Base-by-base conservation (phyloP, 164 flowering plant genomes). In the Brasenia schreberi region DNA sequence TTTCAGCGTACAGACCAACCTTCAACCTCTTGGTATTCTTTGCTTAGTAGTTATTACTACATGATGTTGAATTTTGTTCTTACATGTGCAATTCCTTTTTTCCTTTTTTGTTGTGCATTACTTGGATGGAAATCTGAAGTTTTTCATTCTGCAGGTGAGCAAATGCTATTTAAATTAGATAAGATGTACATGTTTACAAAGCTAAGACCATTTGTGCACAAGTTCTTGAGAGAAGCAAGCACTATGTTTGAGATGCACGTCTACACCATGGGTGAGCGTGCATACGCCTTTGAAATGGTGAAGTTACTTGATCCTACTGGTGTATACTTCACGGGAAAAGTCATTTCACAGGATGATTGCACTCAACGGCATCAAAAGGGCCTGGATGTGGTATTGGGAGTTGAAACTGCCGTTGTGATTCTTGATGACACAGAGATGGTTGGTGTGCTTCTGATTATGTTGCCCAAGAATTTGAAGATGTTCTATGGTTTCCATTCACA, bases 361-460 rank as follows among this genome's bases (percentile, higher is more conserved):
- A 90, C 98, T 11, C 77, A 75, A 65, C 81, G 69, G 66, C 81
- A 84, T 77, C 88, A 83, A 67, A 92, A 90, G 72, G 90, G 87
- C 71, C 93, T 92, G 43, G 96, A 92, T 80, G 80, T 92, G 65
- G 88, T 92, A 65, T 65, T 88, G 60, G 96, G 90, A 53, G 80
- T 84, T 64, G 96, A 90, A 65, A 84, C 79, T 70, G 86, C 85
- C 44, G 87, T 87, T 39, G 42, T 92, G 64, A 89, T 92, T 67
- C 92, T 93, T 67, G 98, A 93, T 80, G 98, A 93, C 72, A 85
- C 97, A 52, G 92, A 88, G 81, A 60, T 67, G 59, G 93, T 87
- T 78, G 77, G 86, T 80, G 49, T 23, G 27, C 27, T 23, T 23
- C 27, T 23, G 27, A 23, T 23, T 23, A 23, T 23, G 27, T 23